Conservation (phyloP, 139 green algal species). For the Pleodorina starrii region DNA sequence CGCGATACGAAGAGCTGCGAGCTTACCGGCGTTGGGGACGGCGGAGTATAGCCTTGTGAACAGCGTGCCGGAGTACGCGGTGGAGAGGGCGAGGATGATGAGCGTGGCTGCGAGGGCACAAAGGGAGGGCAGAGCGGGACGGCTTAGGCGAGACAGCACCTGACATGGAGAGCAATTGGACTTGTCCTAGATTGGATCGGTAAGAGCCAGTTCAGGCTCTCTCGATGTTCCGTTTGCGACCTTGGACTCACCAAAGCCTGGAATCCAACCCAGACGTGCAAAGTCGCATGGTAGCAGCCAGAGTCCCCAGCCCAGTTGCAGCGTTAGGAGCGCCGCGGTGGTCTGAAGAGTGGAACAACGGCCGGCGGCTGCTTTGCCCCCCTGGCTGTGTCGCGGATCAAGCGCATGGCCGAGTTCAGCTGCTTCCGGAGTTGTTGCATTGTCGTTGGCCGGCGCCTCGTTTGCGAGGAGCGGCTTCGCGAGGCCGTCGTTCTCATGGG, state of each 20-base stretch:
- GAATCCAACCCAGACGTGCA: constrained; percentile 50
- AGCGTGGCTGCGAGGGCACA: neutral
- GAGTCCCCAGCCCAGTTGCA: constrained; percentile 60
- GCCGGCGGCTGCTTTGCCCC: neutral
- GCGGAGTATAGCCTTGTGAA: constrained; percentile 52
- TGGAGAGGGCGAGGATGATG: constrained; percentile 22
- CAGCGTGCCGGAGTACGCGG: constrained; percentile 53
- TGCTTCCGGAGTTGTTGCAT: neutral
- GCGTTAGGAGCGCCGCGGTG: constrained; percentile 44
- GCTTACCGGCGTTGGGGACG: constrained; percentile 45
- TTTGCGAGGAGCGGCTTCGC: neutral
- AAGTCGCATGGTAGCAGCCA: constrained; percentile 62
- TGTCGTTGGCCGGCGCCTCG: neutral
- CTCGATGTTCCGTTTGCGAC: neutral
- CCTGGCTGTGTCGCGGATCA: neutral
- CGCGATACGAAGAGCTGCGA: too few relatives aligned
- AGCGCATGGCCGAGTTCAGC: neutral
- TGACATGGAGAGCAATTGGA: too few relatives aligned
- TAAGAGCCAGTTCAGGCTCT: too few relatives aligned
- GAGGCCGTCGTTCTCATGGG: neutral
- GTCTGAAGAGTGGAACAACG: constrained; percentile 44
- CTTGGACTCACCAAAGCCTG: constrained; percentile 19
- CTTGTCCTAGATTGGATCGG: too few relatives aligned
- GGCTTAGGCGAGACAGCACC: too few relatives aligned
- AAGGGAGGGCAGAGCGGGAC: too few relatives aligned